Conservation (phyloP, 2,329 filamentous ascomycete genomes). For the Calonectria multiphialidica region DNA sequence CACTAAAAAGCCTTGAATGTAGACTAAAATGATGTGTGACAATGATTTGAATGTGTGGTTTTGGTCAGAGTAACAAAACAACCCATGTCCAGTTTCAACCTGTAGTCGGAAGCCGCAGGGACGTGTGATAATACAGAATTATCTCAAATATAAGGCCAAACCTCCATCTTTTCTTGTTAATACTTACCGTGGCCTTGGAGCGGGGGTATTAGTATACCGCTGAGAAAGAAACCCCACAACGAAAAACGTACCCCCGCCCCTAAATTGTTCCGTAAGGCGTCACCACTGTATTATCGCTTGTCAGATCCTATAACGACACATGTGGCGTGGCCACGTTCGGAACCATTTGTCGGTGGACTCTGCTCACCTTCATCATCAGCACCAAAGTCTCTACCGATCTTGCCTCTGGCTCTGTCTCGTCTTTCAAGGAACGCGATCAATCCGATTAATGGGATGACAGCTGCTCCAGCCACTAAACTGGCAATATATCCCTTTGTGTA, state of each 20-base stretch:
- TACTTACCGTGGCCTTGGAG: too few relatives aligned
- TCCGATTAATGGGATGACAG: background rate
- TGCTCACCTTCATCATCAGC: background rate
- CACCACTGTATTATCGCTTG: background rate
- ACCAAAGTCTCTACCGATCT: background rate
- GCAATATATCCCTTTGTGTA: background rate
- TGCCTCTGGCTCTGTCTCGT: background rate
- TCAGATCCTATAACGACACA: background rate
- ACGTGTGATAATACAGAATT: too few relatives aligned
- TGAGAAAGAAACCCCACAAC: too few relatives aligned
- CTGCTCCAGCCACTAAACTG: background rate
- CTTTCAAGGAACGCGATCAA: background rate
- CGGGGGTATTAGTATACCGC: too few relatives aligned
- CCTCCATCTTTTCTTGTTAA: too few relatives aligned
- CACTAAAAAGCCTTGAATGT: too few relatives aligned
- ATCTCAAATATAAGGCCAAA: too few relatives aligned
- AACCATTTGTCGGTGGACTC: background rate
- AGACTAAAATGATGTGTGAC: too few relatives aligned
- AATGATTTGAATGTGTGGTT: too few relatives aligned
- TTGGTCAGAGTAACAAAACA: too few relatives aligned
- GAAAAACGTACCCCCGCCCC: background rate
- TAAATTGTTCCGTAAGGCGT: conserved; percentile 1
- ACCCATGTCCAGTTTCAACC: too few relatives aligned
- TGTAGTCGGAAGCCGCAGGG: too few relatives aligned
- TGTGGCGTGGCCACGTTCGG: background rate